phyloP scores from a whole-genome alignment of 2,329 filamentous ascomycete genomes.

The Talaromyces marneffei region DNA sequence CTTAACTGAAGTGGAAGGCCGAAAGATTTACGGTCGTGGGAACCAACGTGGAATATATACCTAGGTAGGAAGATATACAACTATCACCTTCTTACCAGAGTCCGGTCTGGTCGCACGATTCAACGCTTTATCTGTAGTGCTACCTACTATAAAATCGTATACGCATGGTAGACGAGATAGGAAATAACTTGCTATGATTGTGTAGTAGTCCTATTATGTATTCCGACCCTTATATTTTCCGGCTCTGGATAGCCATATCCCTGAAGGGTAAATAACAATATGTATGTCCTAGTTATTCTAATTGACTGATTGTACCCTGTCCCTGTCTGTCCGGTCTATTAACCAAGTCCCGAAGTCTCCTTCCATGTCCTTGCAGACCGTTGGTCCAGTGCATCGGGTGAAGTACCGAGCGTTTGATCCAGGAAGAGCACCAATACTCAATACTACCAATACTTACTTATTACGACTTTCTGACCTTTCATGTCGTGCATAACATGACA shows the following conservation, averaged over 20 bases:
- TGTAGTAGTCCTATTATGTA: not conserved
- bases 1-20: not conserved
- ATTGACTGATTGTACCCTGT: not conserved
- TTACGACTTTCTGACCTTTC: no score
- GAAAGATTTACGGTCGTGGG: not conserved
- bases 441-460: no score
- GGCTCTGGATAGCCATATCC: not conserved
- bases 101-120: not conserved
- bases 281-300: no score
- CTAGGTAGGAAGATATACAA: not conserved
- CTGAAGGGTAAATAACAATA: not conserved
- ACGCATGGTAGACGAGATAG: not conserved
- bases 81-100: no score
- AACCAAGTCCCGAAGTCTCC: not conserved
- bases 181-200: not conserved
- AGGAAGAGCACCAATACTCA: no score
- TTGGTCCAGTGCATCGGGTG: not conserved
- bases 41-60: no score
- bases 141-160: not conserved
- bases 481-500: not conserved
- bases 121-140: not conserved
- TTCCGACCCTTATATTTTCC: not conserved
- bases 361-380: conserved; percentile 1
- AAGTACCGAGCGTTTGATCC: not conserved
- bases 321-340: not conserved